Base-by-base conservation (phyloP, 345 rosid genomes). In the Salix caprea region DNA sequence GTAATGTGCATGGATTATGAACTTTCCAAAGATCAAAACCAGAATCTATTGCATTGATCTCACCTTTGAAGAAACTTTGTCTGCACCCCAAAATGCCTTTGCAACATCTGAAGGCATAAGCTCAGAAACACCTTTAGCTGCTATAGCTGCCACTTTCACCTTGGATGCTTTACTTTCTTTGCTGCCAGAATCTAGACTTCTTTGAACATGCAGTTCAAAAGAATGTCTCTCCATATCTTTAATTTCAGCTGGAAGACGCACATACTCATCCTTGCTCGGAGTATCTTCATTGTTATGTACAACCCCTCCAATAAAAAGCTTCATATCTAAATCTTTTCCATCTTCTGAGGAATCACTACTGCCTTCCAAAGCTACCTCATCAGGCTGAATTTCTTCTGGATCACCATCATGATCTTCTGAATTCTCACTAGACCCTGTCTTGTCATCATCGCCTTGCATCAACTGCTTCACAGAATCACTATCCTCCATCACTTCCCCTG, bases 41-140 rank as follows among this genome's bases (percentile, higher is more conserved):
- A 65, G 30, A 72, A 54, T 30, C 50, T 28, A 60, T 54, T 4
- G 68, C 46, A 67, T n/a, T 66, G 71, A 75, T 56, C 83, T 87
- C 60, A 93, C 98, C 96, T 93, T 96, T 60, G 92, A 84, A 82
- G 99, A 88, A 87, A 87, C 86, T 79, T 86, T 91, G 70, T 91
- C 91, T 23, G 88, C 77, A 82, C 87, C 81, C 94, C 89, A 93
- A 79, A 95, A 90, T 75, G 91, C 92, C 86, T 91, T 90, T 64
- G 96, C 94, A 78, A 93, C 85, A 73, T 91, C 98, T 73, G 97
- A 79, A 80, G 99, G 97, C 97, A 96, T 91, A 81, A 96, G 88
- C 82, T 93, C 96, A 60, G 97, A 90, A 68, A 93, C 83, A 75
- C 96, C 90, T 85, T 89, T 91, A 76, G 98, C 91, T 78, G 94